phyloP scores from a whole-genome alignment of 805 yeast genomes.

The Candida gorgasii region DNA sequence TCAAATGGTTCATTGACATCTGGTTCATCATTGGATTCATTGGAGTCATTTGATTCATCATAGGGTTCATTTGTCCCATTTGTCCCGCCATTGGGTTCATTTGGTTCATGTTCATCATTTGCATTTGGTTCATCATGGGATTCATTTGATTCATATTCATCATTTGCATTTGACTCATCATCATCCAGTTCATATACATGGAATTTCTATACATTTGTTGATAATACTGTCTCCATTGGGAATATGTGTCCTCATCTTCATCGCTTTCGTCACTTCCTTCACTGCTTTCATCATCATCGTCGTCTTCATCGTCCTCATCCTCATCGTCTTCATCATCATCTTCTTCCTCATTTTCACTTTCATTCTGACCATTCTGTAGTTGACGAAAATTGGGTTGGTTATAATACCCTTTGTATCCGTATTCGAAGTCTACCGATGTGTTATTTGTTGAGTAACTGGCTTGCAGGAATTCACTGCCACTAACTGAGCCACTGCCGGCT shows the following conservation, averaged over 20 bases:
- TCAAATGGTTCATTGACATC: slow-evolving; percentile 1
- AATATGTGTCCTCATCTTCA: slow-evolving; percentile 20
- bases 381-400: slow-evolving; percentile 1
- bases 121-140: slow-evolving; percentile 15
- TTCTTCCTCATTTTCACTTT: slow-evolving; percentile 11
- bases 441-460: slow-evolving; percentile 18
- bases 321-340: slow-evolving; percentile 12
- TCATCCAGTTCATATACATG: slow-evolving; percentile 16
- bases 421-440: slow-evolving; percentile 13
- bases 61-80: slow-evolving; percentile 6
- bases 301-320: slow-evolving; percentile 13
- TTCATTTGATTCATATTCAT: slow-evolving; percentile 13
- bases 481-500: slow-evolving; percentile 16
- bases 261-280: slow-evolving; percentile 12
- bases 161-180: slow-evolving; percentile 8
- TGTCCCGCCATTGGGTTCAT: slow-evolving; percentile 9
- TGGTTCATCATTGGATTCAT: slow-evolving; percentile 6
- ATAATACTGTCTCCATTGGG: slow-evolving; percentile 42
- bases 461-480: slow-evolving; percentile 36
- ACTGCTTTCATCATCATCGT: slow-evolving; percentile 13
- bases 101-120: slow-evolving; percentile 4
- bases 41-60: slow-evolving; percentile 8
- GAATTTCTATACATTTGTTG: slow-evolving; percentile 17
- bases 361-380: neutral
- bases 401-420: slow-evolving; percentile 4